Conservation (phyloP, 2,329 filamentous ascomycete genomes). For the Paramyrothecium roridum region DNA sequence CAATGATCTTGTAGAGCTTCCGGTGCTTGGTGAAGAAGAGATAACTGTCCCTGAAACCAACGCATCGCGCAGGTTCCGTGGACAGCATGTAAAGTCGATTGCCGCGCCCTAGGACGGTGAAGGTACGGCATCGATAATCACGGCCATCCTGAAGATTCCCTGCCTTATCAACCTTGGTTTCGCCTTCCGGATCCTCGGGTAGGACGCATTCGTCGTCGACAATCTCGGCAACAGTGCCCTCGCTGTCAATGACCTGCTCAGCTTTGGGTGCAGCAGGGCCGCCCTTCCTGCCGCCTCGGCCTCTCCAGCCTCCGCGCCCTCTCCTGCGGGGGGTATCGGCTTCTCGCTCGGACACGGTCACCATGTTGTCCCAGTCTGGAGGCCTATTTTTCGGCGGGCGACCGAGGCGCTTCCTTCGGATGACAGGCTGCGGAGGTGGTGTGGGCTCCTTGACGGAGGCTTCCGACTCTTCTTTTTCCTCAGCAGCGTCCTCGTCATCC, state of each 20-base stretch:
- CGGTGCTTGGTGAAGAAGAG: constrained; percentile 98
- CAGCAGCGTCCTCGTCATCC: constrained; percentile 30
- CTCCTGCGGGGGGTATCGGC: constrained; percentile 59
- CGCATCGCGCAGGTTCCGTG: constrained; percentile 92
- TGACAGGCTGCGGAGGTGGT: constrained; percentile 57
- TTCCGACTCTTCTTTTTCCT: constrained; percentile 34
- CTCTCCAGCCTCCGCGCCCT: constrained; percentile 69
- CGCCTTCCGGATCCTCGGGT: constrained; percentile 82
- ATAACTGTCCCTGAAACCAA: constrained; percentile 96
- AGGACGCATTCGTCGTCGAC: constrained; percentile 88
- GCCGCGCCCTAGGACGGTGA: constrained; percentile 81
- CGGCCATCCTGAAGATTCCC: constrained; percentile 79
- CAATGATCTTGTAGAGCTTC: constrained; percentile 95
- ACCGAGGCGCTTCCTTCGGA: constrained; percentile 76
- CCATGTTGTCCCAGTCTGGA: constrained; percentile 70
- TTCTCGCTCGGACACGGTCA: constrained; percentile 52
- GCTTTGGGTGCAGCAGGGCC: constrained; percentile 73
- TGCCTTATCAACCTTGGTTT: constrained; percentile 88
- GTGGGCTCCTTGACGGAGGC: constrained; percentile 49
- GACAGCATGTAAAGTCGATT: constrained; percentile 96
- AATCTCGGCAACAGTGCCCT: constrained; percentile 88
- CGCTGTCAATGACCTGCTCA: constrained; percentile 85
- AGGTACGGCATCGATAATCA: constrained; percentile 93
- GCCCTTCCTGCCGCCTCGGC: constrained; percentile 63
- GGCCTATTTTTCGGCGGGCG: constrained; percentile 82